Conservation (phyloP, 2,329 filamentous ascomycete genomes). For the Fusarium verrucosum region DNA sequence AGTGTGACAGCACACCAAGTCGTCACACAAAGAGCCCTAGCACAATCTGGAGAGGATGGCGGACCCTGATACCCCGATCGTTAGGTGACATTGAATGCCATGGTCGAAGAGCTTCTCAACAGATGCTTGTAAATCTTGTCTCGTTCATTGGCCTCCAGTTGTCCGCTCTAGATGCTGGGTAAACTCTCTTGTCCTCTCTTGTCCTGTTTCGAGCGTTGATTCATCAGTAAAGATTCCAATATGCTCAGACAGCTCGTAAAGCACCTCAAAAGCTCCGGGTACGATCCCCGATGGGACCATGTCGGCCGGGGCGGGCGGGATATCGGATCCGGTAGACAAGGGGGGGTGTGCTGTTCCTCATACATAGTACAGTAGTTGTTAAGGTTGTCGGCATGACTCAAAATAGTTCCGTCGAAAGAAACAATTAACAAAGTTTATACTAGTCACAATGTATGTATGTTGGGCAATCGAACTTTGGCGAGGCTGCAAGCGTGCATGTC, state of each 20-base stretch:
- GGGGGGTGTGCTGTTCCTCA: slow-evolving; percentile 20
- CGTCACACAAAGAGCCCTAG: slow-evolving; percentile 19
- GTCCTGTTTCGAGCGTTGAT: background rate
- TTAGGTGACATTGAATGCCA: slow-evolving; percentile 9
- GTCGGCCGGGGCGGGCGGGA: slow-evolving; percentile 33
- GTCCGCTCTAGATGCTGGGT: too few species aligned
- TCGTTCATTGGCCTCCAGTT: too few species aligned
- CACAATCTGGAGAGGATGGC: slow-evolving; percentile 10
- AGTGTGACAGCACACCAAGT: slow-evolving; percentile 15
- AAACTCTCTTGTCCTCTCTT: too few species aligned
- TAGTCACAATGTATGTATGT: background rate
- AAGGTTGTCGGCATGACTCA: slow-evolving; percentile 29
- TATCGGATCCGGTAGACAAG: slow-evolving; percentile 28
- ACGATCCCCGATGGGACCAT: slow-evolving; percentile 37
- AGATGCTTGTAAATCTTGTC: background rate
- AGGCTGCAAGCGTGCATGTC: slow-evolving; percentile 11
- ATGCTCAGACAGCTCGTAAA: slow-evolving; percentile 20
- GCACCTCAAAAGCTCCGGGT: slow-evolving; percentile 19
- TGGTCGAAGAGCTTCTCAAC: slow-evolving; percentile 7
- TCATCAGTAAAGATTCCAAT: slow-evolving; percentile 2
- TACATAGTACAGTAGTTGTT: background rate
- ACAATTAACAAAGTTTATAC: slow-evolving; percentile 13
- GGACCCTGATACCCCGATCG: slow-evolving; percentile 1
- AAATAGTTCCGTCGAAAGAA: slow-evolving; percentile 12
- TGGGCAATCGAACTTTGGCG: background rate